Conservation (phyloP, 352 stramenopile species). For the Phytopythium cucurbitacearum region DNA sequence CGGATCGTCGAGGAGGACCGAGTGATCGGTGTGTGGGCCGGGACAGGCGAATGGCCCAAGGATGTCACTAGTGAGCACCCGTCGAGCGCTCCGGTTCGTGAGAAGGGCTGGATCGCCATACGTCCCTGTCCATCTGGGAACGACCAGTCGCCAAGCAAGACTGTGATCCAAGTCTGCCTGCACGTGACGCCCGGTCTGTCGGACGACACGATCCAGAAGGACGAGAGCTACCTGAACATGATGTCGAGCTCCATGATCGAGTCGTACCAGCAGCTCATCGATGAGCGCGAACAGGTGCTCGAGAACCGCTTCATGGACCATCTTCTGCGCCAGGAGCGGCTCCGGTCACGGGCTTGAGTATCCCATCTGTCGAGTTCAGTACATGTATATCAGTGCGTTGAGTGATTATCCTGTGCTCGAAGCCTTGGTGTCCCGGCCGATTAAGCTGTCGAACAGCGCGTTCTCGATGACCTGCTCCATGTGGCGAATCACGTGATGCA, state of each 20-base stretch:
- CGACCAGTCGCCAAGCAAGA: neutral
- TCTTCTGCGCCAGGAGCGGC: conserved; percentile 16
- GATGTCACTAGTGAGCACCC: conserved; percentile 13
- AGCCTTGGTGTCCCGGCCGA: neutral
- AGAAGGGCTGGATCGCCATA: conserved; percentile 29
- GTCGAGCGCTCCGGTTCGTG: conserved; percentile 25
- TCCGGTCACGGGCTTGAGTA: neutral
- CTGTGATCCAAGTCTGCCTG: conserved; percentile 23
- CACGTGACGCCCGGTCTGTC: conserved; percentile 29
- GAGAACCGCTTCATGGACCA: conserved; percentile 34
- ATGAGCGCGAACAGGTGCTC: conserved; percentile 28
- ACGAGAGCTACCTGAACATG: conserved; percentile 26
- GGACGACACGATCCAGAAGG: conserved; percentile 16
- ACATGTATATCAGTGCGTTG: neutral
- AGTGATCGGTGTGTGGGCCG: conserved; percentile 26
- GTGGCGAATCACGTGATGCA: neutral
- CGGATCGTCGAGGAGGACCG: conserved; percentile 17
- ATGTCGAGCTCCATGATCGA: conserved; percentile 23
- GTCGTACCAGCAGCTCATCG: conserved; percentile 34
- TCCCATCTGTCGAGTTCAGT: neutral
- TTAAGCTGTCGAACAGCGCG: conserved; percentile 4
- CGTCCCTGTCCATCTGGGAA: neutral
- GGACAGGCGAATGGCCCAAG: conserved; percentile 28
- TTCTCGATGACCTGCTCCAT: conserved; percentile 13
- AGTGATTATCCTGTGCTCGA: neutral